These are phyloP conservation scores for Dactylellina haptotyla DNA, from an alignment of 2,329 filamentous ascomycete species.

Conservation along the genomic window DNA sequence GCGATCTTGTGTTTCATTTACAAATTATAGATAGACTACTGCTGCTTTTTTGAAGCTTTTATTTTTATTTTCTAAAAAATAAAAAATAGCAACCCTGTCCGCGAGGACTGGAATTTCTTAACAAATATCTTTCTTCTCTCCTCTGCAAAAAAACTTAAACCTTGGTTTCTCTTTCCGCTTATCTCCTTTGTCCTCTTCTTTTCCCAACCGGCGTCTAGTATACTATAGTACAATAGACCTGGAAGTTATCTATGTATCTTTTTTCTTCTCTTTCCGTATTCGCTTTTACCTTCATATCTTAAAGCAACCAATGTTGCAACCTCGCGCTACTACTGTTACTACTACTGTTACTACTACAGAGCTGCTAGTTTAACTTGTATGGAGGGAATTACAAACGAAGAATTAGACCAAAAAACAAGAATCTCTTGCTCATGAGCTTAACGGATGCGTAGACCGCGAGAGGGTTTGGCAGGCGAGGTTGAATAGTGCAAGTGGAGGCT, in stretches of 20 bases:
- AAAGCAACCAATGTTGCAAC: too few relatives aligned
- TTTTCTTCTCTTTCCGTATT: too few relatives aligned
- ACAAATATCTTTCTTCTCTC: not conserved
- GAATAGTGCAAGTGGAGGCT: not conserved
- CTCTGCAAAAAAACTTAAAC: not conserved
- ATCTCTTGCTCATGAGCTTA: not conserved
- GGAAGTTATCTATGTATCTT: too few relatives aligned
- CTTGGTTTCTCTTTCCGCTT: slow-evolving; percentile 6
- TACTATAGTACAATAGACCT: too few relatives aligned
- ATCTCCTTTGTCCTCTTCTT: not conserved
- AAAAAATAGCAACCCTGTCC: slow-evolving; percentile 36
- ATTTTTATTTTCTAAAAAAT: slow-evolving; percentile 26
- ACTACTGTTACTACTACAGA: too few relatives aligned
- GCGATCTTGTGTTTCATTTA: slow-evolving; percentile 42
- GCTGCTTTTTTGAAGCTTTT: slow-evolving; percentile 24
- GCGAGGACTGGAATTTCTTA: slow-evolving; percentile 35
- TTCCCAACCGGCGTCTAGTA: not conserved
- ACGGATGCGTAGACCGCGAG: not conserved
- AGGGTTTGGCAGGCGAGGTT: not conserved
- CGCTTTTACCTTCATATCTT: too few relatives aligned
- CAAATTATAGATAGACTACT: slow-evolving; percentile 50
- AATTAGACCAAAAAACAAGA: not conserved
- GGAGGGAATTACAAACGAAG: not conserved
- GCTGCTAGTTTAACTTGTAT: slow-evolving; percentile 2
- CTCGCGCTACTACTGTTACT: too few relatives aligned